Evolutionary conservation across 2,329 filamentous ascomycete species (phyloP), one percentile per base, ranked within the genome.

Genomic region (Sporothrix humicola): DNA sequence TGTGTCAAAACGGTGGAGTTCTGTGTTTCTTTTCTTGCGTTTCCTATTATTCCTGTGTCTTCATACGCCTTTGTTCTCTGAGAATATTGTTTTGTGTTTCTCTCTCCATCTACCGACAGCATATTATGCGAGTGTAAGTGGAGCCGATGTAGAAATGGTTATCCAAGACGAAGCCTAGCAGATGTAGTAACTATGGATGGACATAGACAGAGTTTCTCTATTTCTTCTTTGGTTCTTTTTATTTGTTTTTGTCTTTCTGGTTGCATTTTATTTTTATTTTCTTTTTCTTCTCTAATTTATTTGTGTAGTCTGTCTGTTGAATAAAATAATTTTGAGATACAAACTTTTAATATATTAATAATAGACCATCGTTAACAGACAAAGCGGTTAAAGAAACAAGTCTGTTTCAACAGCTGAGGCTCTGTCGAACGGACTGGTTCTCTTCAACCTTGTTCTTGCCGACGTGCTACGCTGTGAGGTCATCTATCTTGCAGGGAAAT

Each of bases 381-480:
- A 23, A 69, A 69, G 66, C 66, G 50, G 66, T 56, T 56, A 56
- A 69, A 58, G 66, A 69, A 70, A 59, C 52, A 44, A 17, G 52
- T 23, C 37, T 56, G 52, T 70, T 48, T 70, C 52, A 70, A 46
- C n/a, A 23, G 17, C 42, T 20, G 17, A 56, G 26, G 26, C 50
- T 58, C 52, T 26, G 50, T 58, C 42, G 12, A 58, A 44, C 52
- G 17, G 26, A 7, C 17, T 17, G 37, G 37, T 7, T 46, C n/a
- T 44, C 10, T 58, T 23, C 5, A 58, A 44, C 50, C 52, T 31
- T 70, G 52, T 46, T 46, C 13, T 52, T 7, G 17, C 26, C 1
- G 10, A 66, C 42, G 31, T 63, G 31, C 31, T 37, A 61, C 26
- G 9, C 44, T 37, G 58, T 44, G 7, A 44, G 31, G 58, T 13